Conservation (phyloP, 192 early-diverging fungal genomes). For the Dissophora globulifera region DNA sequence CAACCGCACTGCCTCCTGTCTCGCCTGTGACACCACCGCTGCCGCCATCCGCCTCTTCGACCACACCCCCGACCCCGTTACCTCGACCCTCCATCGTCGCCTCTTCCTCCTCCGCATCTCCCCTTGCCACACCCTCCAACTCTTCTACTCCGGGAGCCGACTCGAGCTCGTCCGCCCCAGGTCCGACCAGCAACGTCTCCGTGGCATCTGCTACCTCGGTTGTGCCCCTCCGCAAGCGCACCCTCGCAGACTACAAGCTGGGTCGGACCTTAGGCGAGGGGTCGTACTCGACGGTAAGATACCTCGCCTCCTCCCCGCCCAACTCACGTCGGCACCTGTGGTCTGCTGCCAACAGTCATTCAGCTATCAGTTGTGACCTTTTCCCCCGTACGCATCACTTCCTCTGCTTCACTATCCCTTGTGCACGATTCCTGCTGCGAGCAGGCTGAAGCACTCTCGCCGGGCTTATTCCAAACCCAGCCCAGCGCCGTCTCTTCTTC, state of each 20-base stretch:
- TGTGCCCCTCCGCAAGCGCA: slow-evolving; percentile 68
- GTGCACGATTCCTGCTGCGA: too few species aligned
- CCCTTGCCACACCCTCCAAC: neutral
- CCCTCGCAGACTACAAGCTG: slow-evolving; percentile 86
- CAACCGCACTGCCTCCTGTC: neutral
- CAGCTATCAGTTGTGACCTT: too few species aligned
- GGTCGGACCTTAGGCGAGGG: slow-evolving; percentile 91
- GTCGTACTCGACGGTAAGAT: slow-evolving; percentile 89
- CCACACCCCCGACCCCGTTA: slow-evolving; percentile 7
- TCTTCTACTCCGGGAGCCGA: neutral
- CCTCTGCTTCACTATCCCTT: too few species aligned
- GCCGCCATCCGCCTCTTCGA: neutral
- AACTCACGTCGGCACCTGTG: too few species aligned
- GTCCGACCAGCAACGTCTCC: neutral
- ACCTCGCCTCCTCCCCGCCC: neutral
- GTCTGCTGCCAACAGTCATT: too few species aligned
- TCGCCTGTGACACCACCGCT: neutral
- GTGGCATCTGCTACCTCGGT: slow-evolving; percentile 5
- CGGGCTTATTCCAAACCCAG: too few species aligned
- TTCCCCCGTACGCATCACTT: too few species aligned
- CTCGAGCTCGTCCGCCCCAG: neutral
- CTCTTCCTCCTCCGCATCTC: neutral
- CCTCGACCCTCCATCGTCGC: neutral
- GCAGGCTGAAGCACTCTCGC: too few species aligned
- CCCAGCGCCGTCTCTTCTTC: too few species aligned